Evolutionary conservation across 1,284 basidiomycete species (phyloP).

Genomic region (Cutaneotrichosporon arboriforme): DNA sequence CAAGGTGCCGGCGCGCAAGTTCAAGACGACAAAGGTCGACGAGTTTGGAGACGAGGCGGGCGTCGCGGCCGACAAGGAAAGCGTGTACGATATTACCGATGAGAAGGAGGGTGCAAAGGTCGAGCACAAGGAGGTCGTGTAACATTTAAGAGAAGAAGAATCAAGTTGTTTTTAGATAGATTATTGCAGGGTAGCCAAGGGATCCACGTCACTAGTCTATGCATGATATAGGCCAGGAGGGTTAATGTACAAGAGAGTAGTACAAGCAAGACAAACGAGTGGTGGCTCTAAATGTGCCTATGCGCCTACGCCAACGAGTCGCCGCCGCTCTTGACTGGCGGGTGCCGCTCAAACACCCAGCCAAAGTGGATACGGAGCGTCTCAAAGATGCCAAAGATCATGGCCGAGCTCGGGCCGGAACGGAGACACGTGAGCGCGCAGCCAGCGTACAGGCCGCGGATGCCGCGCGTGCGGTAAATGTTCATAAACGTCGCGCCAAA

Average conservation of each 20-base stretch:
- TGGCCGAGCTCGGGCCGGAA: constrained; percentile 79
- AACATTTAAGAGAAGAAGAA: no score
- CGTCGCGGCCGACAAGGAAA: background rate
- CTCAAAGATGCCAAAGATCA: constrained; percentile 89
- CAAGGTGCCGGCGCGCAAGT: constrained; percentile 36
- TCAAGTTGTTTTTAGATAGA: no score
- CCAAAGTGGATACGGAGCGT: constrained; percentile 52
- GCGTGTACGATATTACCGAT: background rate
- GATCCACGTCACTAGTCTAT: no score
- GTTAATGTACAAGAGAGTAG: no score
- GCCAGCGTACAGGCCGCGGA: constrained; percentile 87
- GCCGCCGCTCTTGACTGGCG: background rate
- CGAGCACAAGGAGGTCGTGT: background rate
- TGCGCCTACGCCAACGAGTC: background rate
- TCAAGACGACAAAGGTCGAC: constrained; percentile 10
- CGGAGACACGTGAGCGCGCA: constrained; percentile 86
- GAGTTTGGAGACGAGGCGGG: background rate
- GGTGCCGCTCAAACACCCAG: constrained; percentile 21
- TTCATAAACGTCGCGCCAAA: constrained; percentile 67
- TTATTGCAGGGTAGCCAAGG: no score
- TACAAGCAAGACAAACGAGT: no score
- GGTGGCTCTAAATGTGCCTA: no score
- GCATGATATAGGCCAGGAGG: no score
- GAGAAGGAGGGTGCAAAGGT: background rate
- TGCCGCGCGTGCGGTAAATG: constrained; percentile 71